Evolutionary conservation across 106 monocot species (phyloP), one percentile per base, ranked within the genome.

Genomic region (Gastrodia elata): DNA sequence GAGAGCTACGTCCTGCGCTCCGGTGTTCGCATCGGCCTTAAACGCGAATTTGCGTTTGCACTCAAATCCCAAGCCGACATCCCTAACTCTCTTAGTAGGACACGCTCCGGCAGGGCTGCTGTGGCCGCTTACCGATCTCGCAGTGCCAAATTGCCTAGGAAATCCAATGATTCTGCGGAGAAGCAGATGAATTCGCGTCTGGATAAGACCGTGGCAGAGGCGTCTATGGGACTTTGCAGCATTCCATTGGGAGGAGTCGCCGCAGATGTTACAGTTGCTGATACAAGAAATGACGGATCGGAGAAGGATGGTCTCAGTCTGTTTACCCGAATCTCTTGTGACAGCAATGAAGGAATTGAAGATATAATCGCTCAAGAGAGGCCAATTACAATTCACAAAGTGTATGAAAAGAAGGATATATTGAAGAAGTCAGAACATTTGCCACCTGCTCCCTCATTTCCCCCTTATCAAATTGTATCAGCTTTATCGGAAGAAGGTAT

Each of bases 11-110:
- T 86, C 36, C 71, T 87, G 70, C 89, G 83, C 8, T 91, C 91
- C 43, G 83, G 84, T 59, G 91, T 91, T 39, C 91, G 91, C 18
- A 49, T 82, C 24, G 89, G 94, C 0, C 89, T 91, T 30, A 94
- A 91, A 83, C 72, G 94, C 25, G 94, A 94, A 76, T 89, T 94
- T 73, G 80, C 83, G 73, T 94, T 94, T 72, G 91, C 94, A 71
- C 77, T 91, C 49, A 75, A 77, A 38, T 78, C 87, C 2, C 94
- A 89, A 76, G 81, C 91, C 46, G 76, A 84, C 36, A 71, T 94
- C 48, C 59, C 79, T 1, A 22, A 72, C 10, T 80, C 74, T 34
- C 82, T 80, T 48, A 56, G 76, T 75, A 80, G 91, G 25, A 86
- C 88, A 5, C 81, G 91, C 26, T 81, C 78, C 43, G 71, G 80